Evolutionary conservation across 2,329 filamentous ascomycete species (phyloP), one percentile per base, ranked within the genome.

Genomic region (Aspergillus glaucus): DNA sequence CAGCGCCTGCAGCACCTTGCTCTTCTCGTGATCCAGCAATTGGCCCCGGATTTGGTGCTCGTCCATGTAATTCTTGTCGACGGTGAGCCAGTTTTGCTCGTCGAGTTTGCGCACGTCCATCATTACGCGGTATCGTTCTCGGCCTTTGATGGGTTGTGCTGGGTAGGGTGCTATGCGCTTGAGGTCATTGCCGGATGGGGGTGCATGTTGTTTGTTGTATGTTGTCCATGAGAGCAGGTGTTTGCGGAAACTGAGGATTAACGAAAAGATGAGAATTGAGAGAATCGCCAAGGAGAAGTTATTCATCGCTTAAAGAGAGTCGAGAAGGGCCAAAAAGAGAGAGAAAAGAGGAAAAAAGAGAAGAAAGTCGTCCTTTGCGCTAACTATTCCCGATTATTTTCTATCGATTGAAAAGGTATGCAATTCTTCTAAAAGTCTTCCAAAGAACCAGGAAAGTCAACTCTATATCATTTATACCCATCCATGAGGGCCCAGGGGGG

Each of bases 61-160:
- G 10, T 68, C 61, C 44, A 68, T 62, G 51, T 78, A 77, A 24
- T 68, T 67, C 10, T 69, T 66, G 52, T 79, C 74, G 43, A 79
- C 58, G 0, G 66, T 72, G 10, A 79, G 66, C 77, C 76, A 79
- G 48, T 76, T 74, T 17, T 62, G 56, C 19, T 59, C 55, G 34
- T 74, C 72, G n/a, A 76, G 62, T 48, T 69, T 73, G 46, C 66
- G 69, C 14, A 79, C 63, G 14, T 75, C 74, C 68, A 78, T 76
- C 53, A 73, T 72, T 42, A 74, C 70, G 26, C 67, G 64, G 43
- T 72, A 70, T 52, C 64, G 61, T 36, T 66, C 65, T 48, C 64
- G 59, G 6, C 68, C 69, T 48, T 62, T 66, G 53, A 72, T 71
- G 24, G 66, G 65, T 42, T 64, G 62, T 8, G 62, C 61, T 22